Base-by-base conservation (phyloP, 1,284 basidiomycete species). In the Rhizopogon hawkerae region DNA sequence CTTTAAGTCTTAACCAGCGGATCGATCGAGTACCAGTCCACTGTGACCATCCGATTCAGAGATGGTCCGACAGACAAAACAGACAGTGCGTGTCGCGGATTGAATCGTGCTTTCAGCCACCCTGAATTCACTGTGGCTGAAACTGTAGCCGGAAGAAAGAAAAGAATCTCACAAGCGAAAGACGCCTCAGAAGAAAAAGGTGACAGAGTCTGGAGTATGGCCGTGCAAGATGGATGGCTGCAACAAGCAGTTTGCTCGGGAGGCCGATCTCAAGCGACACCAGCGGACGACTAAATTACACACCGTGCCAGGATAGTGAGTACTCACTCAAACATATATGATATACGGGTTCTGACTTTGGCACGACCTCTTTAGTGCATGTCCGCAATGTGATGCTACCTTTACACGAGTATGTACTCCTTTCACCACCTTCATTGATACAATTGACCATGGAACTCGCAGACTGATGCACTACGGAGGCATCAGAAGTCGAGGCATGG, bases 181-280 rank as follows among this genome's bases (percentile, higher is more conserved):
- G 61, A 67, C 63, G 10, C 57, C 60, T 7, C 55, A 58, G 21
- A 74, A 69, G 58, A 77, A 74, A 67, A 81, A 78, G 59, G 62
- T 67, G 36, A 59, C 69, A 2, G 71, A 73, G 52, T 71, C 76
- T 6, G 76, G 77, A 6, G 61, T 79, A 46, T 87, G 85, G 85
- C 81, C 84, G 5, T 87, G 84, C 69, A 80, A 78, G 62, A 85
- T 87, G 58, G 76, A 81, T 58, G 84, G 83, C 9, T 87, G 84
- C 67, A 79, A 77, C 64, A 86, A 85, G 65, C 78, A 81, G 59
- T 87, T 87, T 60, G 84, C 82, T 41, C 75, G 84, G 48, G 84
- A 87, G 63, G 85, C 85, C 9, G 84, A 87, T 70, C 67, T 87
- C 54, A 87, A 86, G 69, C 63, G 84, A 57, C 84, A 87, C 63